Conservation (phyloP, 176 grass and related monocot species). For the Aegilops longissima region DNA sequence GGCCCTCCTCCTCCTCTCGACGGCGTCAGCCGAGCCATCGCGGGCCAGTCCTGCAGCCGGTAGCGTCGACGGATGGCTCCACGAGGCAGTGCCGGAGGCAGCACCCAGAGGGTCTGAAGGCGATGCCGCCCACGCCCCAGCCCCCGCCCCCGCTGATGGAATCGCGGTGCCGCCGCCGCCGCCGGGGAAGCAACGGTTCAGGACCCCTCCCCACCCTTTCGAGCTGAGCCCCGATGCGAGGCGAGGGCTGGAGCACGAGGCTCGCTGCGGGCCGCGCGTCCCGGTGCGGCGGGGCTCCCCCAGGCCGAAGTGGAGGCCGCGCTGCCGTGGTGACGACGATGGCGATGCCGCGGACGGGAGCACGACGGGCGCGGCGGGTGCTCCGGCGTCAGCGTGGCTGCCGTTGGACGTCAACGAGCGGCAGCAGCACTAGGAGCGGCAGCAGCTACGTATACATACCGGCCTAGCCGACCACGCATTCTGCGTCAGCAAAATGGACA, state of each 20-base stretch:
- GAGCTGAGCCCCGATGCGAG: constrained; percentile 38
- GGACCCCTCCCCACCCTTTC: neutral
- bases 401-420: neutral
- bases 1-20: constrained; percentile 28
- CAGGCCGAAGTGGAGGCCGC: constrained; percentile 11
- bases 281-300: constrained; percentile 7
- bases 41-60: neutral
- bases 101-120: neutral
- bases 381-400: neutral
- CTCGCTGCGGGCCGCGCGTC: constrained; percentile 47
- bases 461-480: neutral
- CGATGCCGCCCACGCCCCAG: neutral
- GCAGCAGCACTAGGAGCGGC: neutral
- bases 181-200: neutral
- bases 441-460: neutral
- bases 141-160: neutral
- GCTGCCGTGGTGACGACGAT: constrained; percentile 14
- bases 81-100: neutral
- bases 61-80: neutral
- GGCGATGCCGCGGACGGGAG: neutral
- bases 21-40: neutral
- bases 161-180: neutral
- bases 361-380: neutral
- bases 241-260: constrained; percentile 43
- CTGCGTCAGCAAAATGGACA: neutral